Base-by-base conservation (phyloP, 2,329 filamentous ascomycete genomes). In the Colletotrichum abscissum region DNA sequence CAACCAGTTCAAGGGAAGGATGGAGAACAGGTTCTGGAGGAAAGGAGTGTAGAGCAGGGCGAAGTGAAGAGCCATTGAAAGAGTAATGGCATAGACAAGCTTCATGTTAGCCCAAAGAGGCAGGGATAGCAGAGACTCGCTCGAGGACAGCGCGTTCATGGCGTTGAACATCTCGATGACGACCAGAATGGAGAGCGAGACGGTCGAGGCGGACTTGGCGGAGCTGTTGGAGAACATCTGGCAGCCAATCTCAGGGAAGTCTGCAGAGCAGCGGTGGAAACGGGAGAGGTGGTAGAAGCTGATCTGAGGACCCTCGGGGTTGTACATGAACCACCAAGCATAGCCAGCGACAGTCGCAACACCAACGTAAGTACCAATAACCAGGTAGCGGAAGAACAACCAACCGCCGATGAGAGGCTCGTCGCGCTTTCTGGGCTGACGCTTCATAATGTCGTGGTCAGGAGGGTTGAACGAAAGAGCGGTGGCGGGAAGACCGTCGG, bases 261-360 rank as follows among this genome's bases (percentile, higher is more conserved):
- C 88, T 19, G 93, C 80, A 0, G 93, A 93, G 90, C 97, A 99
- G 81, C 92, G 92, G 86, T 99, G 97, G 92, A 98, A 99, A 85
- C 97, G 93, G 28, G 93, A 88, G 77, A 99, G 88, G 81, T 99
- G 94, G 82, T 90, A 93, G 86, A 98, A 98, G 75, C 88, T 92
- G 84, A 99, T 97, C 82, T 97, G 94, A 28, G 97, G 97, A 0
- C 97, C 97, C 77, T 92, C 91, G 9, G 92, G 85, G 86, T 98
- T 96, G 88, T 93, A 98, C 93, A 99, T 95, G 88, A 98, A 99
- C 94, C 95, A 99, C 97, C 97, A 99, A n/a, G 95, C 96, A 81
- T 99, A 99, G 58, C 97, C 97, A 80, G 93, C 95, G 24, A 99
- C 97, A 4, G 97, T 99, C 67, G 97, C 97, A 54, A 95, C 88